Conservation (phyloP, 2,329 filamentous ascomycete genomes). For the Monosporascus sp. region DNA sequence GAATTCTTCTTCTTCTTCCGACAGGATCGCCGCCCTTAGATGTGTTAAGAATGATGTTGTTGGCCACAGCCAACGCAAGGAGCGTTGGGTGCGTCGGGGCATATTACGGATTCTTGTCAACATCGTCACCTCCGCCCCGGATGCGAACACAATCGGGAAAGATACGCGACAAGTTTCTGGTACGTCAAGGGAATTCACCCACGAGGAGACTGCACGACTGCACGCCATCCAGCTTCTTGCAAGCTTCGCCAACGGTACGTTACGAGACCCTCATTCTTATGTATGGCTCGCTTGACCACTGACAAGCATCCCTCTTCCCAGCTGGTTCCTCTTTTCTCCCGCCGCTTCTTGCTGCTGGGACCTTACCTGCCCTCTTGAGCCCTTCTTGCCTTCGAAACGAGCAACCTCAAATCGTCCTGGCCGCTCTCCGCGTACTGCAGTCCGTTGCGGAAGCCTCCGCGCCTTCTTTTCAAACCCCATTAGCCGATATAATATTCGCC, state of each 20-base stretch:
- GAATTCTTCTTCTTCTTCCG: conserved; percentile 42
- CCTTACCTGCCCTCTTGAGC: conserved; percentile 65
- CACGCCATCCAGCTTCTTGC: conserved; percentile 82
- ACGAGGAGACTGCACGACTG: conserved; percentile 63
- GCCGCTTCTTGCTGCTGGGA: conserved; percentile 63
- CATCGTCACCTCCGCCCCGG: conserved; percentile 34
- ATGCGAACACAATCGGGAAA: conserved; percentile 32
- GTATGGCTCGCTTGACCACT: background rate
- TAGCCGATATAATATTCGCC: conserved; percentile 63
- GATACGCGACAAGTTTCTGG: conserved; percentile 28
- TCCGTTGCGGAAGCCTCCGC: conserved; percentile 63
- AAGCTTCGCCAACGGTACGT: conserved; percentile 76
- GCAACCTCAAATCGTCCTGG: conserved; percentile 61
- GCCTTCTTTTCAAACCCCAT: conserved; percentile 44
- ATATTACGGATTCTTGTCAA: conserved; percentile 54
- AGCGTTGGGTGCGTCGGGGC: conserved; percentile 67
- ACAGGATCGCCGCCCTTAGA: conserved; percentile 59
- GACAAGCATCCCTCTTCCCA: conserved; percentile 29
- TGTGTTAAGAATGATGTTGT: conserved; percentile 83
- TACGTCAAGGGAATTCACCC: conserved; percentile 38
- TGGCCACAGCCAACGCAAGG: conserved; percentile 83
- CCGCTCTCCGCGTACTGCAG: conserved; percentile 69
- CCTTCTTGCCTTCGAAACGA: conserved; percentile 62
- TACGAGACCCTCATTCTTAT: conserved; percentile 6
- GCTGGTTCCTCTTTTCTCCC: conserved; percentile 75